Percentiles rank a stretch among this genome's conserved stretches.
phyloP scores from a whole-genome alignment of 1,139 yeast species.

The Lodderomyces elongisporus region DNA sequence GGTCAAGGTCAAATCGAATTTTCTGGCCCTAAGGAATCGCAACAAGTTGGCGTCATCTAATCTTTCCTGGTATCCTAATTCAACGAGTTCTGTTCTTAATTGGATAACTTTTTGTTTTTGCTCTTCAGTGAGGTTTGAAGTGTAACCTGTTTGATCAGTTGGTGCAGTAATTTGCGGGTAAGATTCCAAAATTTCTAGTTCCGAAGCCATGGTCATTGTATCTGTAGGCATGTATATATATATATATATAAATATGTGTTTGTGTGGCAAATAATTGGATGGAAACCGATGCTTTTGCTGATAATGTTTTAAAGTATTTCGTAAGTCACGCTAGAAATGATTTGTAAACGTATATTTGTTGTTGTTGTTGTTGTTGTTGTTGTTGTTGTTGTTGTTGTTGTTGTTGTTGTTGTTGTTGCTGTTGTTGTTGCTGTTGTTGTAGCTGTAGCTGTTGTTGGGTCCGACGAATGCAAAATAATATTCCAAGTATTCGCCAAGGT shows the following conservation, averaged over 20 bases:
- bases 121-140: constrained; percentile 70
- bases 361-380: no score
- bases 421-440: no score
- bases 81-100: constrained; percentile 54
- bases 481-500: no score
- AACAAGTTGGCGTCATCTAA: constrained; percentile 85
- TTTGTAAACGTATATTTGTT: no score
- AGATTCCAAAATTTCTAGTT: constrained; percentile 37
- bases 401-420: no score
- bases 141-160: constrained; percentile 63
- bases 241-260: no score
- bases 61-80: constrained; percentile 65
- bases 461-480: no score
- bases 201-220: constrained; percentile 14
- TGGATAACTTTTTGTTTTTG: constrained; percentile 59
- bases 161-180: constrained; percentile 70
- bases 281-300: no score
- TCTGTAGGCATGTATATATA: constrained; percentile 6
- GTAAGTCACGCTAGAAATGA: background rate
- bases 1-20: constrained; percentile 78
- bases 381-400: no score
- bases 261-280: background rate
- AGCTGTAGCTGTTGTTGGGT: no score
- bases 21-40: constrained; percentile 91
- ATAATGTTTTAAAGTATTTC: background rate